Evolutionary conservation across 2,329 filamentous ascomycete species (phyloP).

Genomic region (Fusarium robinianum): DNA sequence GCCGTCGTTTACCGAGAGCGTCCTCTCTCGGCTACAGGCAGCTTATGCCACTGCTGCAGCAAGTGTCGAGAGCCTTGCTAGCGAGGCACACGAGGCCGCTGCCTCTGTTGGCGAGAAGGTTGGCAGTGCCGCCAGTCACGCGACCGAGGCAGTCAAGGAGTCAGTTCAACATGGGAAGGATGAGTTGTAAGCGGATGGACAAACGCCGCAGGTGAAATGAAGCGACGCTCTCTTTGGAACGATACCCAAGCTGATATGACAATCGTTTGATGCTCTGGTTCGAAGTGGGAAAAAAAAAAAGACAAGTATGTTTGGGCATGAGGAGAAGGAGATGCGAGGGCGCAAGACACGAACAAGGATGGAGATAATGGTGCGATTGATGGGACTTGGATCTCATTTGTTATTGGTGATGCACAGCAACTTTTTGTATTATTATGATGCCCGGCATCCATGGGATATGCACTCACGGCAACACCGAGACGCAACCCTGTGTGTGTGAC

Average conservation of each 20-base stretch:
- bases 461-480: slow-evolving; percentile 12
- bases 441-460: slow-evolving; percentile 15
- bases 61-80: slow-evolving; percentile 52
- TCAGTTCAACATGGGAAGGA: slow-evolving; percentile 44
- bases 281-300: background rate
- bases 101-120: slow-evolving; percentile 43
- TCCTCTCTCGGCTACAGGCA: slow-evolving; percentile 71
- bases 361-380: slow-evolving; percentile 23
- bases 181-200: slow-evolving; percentile 43
- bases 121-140: slow-evolving; percentile 46
- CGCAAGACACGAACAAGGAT: slow-evolving; percentile 9
- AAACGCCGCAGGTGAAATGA: slow-evolving; percentile 14
- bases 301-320: background rate
- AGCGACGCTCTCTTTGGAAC: slow-evolving; percentile 34
- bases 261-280: slow-evolving; percentile 32
- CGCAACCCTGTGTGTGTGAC: slow-evolving; percentile 1
- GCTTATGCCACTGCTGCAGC: slow-evolving; percentile 72
- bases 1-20: slow-evolving; percentile 79
- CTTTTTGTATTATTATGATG: slow-evolving; percentile 30
- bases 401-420: slow-evolving; percentile 15
- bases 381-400: slow-evolving; percentile 32
- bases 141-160: slow-evolving; percentile 50
- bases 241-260: slow-evolving; percentile 38
- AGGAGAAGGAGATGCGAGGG: slow-evolving; percentile 13
- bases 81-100: slow-evolving; percentile 41